Evolutionary conservation across 306 rosid species (phyloP), one percentile per base, ranked within the genome.

Genomic region (Acacia confusa): DNA sequence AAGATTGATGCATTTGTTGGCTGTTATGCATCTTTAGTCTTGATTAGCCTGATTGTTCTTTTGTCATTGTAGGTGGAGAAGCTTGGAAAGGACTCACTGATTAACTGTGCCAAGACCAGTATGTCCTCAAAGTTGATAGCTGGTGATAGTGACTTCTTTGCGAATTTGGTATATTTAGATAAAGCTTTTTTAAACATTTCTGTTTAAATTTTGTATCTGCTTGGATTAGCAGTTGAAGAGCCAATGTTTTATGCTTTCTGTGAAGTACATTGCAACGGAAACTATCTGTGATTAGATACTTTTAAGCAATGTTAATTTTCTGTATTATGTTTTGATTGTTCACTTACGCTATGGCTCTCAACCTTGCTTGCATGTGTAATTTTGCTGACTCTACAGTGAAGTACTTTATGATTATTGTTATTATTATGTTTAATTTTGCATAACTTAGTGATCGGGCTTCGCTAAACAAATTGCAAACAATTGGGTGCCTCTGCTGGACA

Each of bases 91-190:
- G 98, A 92, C 72, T 89, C 97, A 70, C 82, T 96, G 7, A 57
- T 91, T 22, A 96, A 96, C 80, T 96, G 98, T 84, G 99, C 99
- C 77, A 96, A 91, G 93, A 96, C 98, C 84, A 92, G 98, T 88
- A 96, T 96, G 98, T 96, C 99, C 74, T 93, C 99, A 44, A 96
- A 96, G 91, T 89, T 96, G 94, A 96, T 96, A 82, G 89, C 97
- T n/a, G 91, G 92, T 41, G 99, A 96, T 77, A 86, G 97, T 74
- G 97, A 92, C 82, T 93, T 91, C 92, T 96, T 96, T 86, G 97
- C 97, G 17, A 88, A 83, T 80, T 84, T 96, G 97, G 99, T 96
- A 93, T 52, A 91, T 72, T 66, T 58, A 45, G 48, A 73, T 36
- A 57, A 53, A 68, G 30, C 52, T 61, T 52, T 30, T 30, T 16